Conservation (phyloP, 345 rosid species). For the Citrus reticulata region DNA sequence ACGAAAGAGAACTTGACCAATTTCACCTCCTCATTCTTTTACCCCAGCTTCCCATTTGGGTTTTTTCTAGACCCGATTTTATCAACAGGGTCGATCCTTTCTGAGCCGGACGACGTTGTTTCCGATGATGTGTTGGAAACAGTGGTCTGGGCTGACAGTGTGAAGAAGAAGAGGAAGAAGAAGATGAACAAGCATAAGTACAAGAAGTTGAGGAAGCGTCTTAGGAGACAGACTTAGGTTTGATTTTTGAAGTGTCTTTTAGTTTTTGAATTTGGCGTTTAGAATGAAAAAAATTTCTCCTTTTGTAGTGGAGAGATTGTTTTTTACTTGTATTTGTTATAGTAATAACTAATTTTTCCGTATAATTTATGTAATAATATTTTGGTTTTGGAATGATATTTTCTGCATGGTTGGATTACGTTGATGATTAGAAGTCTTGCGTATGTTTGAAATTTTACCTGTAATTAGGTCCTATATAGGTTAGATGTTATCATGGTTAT, state of each 20-base stretch:
- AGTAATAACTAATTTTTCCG: background rate
- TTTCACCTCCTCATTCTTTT: conserved; percentile 5
- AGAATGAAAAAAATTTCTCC: background rate
- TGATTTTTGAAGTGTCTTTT: background rate
- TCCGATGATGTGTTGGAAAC: conserved; percentile 11
- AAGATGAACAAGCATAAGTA: conserved; percentile 73
- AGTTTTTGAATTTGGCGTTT: background rate
- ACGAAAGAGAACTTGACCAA: conserved; percentile 6
- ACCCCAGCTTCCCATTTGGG: conserved; percentile 27
- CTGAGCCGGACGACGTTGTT: conserved; percentile 10
- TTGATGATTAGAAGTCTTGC: background rate
- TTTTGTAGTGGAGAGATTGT: background rate
- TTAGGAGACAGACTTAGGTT: conserved; percentile 29
- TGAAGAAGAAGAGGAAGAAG: conserved; percentile 73
- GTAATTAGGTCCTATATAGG: background rate
- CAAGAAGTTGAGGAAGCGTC: conserved; percentile 49
- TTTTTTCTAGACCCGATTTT: conserved; percentile 15
- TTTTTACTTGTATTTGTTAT: background rate
- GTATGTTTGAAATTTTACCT: background rate
- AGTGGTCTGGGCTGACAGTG: conserved; percentile 55
- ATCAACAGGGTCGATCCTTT: conserved; percentile 8
- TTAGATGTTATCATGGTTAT: background rate
- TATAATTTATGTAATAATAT: background rate
- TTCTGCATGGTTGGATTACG: background rate
- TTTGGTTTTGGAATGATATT: background rate